These are phyloP conservation scores for Tylopilus sp. DNA, from an alignment of 768 basidiomycete genomes.

Conservation along the genomic window DNA sequence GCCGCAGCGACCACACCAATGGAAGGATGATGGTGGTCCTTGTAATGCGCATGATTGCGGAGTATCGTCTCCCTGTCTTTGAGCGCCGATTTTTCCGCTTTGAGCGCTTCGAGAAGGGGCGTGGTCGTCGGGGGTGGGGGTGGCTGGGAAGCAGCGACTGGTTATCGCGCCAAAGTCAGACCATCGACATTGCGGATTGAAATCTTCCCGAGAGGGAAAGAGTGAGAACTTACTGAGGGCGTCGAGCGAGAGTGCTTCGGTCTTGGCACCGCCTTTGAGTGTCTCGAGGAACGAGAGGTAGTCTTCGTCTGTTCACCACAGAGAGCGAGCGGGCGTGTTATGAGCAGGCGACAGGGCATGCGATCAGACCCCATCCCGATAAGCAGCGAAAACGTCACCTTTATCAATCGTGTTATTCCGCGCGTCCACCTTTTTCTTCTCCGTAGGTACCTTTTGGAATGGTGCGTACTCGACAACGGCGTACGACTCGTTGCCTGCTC, in stretches of 20 bases:
- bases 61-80: conserved; percentile 72
- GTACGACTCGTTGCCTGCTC: conserved; percentile 58
- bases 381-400: conserved; percentile 11
- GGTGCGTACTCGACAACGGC: conserved; percentile 95
- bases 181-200: too few relatives aligned
- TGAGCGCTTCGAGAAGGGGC: conserved; percentile 89
- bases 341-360: too few relatives aligned
- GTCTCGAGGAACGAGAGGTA: conserved; percentile 79
- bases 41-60: conserved; percentile 72
- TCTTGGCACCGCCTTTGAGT: conserved; percentile 48
- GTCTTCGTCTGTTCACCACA: conserved; percentile 59
- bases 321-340: too few relatives aligned
- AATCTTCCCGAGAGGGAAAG: too few relatives aligned
- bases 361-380: too few relatives aligned
- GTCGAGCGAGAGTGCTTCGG: conserved; percentile 65
- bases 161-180: conserved; percentile 23
- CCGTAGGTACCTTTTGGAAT: conserved; percentile 77
- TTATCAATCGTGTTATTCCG: conserved; percentile 87
- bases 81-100: conserved; percentile 64
- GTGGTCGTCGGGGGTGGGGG: conserved; percentile 73
- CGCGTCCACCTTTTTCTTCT: conserved; percentile 75
- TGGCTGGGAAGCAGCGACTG: conserved; percentile 64
- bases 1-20: too few relatives aligned
- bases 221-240: conserved; percentile 31
- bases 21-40: too few relatives aligned